Percentiles rank a stretch among this genome's conserved stretches.
phyloP scores from a whole-genome alignment of 2,329 filamentous ascomycete genomes.

The Trichoderma sp. region DNA sequence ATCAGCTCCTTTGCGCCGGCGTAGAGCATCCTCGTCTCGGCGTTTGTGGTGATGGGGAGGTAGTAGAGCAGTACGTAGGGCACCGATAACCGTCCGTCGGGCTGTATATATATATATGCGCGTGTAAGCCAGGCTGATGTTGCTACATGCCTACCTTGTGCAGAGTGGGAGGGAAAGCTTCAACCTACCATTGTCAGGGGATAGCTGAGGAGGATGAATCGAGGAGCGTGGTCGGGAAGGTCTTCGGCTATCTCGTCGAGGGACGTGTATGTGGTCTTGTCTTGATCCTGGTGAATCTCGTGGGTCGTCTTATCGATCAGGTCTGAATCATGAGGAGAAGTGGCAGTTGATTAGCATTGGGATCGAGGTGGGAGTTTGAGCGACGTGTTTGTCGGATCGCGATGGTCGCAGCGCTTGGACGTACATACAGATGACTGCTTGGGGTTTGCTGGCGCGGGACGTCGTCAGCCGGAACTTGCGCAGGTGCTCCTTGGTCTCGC shows the following conservation, averaged over 20 bases:
- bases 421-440: constrained; percentile 90
- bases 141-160: too few relatives aligned
- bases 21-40: constrained; percentile 87
- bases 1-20: constrained; percentile 95
- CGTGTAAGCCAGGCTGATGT: background rate
- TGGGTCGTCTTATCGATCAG: constrained; percentile 87
- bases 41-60: constrained; percentile 87
- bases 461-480: constrained; percentile 94
- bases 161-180: background rate
- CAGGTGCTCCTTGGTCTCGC: constrained; percentile 84
- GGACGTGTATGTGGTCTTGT: constrained; percentile 74
- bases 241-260: constrained; percentile 83
- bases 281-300: constrained; percentile 83
- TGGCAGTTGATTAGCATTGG: background rate
- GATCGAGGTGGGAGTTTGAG: too few relatives aligned
- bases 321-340: constrained; percentile 54
- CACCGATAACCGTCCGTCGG: constrained; percentile 80
- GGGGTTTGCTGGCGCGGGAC: constrained; percentile 80
- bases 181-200: constrained; percentile 76
- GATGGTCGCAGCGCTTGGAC: constrained; percentile 35
- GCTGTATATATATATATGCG: constrained; percentile 48
- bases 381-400: too few relatives aligned
- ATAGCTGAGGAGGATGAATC: constrained; percentile 89
- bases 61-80: constrained; percentile 97
- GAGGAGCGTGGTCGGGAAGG: constrained; percentile 86